A percentile compares a stretch with the other conserved stretches of the same genome.
phyloP scores from a whole-genome alignment of 768 basidiomycete genomes.

The Rhodotorula babjevae region DNA sequence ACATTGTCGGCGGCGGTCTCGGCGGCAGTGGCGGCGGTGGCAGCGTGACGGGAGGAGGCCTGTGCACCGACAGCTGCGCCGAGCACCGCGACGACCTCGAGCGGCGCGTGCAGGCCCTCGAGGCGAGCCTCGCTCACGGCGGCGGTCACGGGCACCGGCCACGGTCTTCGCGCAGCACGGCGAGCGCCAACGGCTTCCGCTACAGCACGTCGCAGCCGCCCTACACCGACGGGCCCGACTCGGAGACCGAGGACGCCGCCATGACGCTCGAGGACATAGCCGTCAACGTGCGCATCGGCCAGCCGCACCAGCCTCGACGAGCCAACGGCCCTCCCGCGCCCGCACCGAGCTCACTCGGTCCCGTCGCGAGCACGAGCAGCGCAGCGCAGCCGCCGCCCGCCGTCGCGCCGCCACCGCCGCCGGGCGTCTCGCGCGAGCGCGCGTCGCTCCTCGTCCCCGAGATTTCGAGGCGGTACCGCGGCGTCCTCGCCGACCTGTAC shows the following conservation, averaged over 20 bases:
- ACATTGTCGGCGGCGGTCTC: too few relatives aligned
- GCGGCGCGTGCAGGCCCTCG: constrained; percentile 17
- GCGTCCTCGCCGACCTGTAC: constrained; percentile 23
- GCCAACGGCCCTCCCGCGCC: not conserved
- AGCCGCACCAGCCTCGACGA: not conserved
- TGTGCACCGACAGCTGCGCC: not conserved
- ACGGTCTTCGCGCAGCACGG: not conserved
- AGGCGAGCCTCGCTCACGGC: not conserved
- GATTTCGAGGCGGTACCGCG: constrained; percentile 13
- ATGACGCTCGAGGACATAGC: constrained; percentile 34
- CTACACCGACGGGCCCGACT: not conserved
- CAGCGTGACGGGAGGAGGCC: not conserved
- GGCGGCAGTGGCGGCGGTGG: not conserved
- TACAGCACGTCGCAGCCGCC: not conserved
- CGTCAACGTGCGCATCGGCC: constrained; percentile 21
- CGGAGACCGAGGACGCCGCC: constrained; percentile 32
- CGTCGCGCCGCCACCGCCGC: not conserved
- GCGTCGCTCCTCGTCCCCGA: constrained; percentile 21
- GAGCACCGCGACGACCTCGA: constrained; percentile 27
- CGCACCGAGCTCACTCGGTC: too few relatives aligned
- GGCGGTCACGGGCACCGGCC: not conserved
- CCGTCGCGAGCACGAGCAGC: not conserved
- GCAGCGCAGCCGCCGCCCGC: not conserved
- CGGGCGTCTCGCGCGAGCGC: not conserved
- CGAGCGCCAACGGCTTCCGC: not conserved